Percentiles rank a stretch among this genome's conserved stretches.
These are phyloP conservation scores for Ramularia endophylla DNA, from an alignment of 2,329 filamentous ascomycete species.

Conservation along the genomic window DNA sequence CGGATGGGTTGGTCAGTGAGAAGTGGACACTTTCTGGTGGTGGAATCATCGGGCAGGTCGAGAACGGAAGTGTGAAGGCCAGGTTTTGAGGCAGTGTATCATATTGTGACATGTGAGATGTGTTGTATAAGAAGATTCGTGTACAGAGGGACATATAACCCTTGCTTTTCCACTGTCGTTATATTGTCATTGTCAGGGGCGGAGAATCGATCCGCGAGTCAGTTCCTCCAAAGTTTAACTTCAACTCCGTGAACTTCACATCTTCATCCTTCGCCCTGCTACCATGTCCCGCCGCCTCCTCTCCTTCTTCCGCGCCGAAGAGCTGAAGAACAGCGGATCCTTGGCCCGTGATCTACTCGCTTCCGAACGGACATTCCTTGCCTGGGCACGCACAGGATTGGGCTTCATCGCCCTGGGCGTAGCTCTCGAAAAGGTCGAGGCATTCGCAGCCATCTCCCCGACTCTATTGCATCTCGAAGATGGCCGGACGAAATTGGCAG, in stretches of 20 bases:
- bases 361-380: conserved; percentile 49
- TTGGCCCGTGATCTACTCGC: conserved; percentile 50
- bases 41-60: conserved; percentile 80
- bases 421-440: conserved; percentile 46
- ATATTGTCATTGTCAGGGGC: no score
- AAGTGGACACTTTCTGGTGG: conserved; percentile 79
- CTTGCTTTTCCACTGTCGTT: no score
- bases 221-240: no score
- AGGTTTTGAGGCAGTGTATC: conserved; percentile 26
- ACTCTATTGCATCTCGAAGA: conserved; percentile 27
- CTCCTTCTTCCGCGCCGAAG: conserved; percentile 14
- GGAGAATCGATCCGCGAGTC: no score
- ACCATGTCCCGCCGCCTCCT: conserved; percentile 17
- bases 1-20: conserved; percentile 66
- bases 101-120: neutral
- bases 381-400: conserved; percentile 48
- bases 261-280: no score
- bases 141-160: no score
- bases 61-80: conserved; percentile 54
- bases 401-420: conserved; percentile 49
- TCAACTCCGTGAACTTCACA: no score
- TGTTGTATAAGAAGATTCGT: no score
- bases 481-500: conserved; percentile 27
- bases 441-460: conserved; percentile 25
- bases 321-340: conserved; percentile 43